phyloP scores from a whole-genome alignment of 2,329 filamentous ascomycete genomes.

The Calonectria pauciramosa region DNA sequence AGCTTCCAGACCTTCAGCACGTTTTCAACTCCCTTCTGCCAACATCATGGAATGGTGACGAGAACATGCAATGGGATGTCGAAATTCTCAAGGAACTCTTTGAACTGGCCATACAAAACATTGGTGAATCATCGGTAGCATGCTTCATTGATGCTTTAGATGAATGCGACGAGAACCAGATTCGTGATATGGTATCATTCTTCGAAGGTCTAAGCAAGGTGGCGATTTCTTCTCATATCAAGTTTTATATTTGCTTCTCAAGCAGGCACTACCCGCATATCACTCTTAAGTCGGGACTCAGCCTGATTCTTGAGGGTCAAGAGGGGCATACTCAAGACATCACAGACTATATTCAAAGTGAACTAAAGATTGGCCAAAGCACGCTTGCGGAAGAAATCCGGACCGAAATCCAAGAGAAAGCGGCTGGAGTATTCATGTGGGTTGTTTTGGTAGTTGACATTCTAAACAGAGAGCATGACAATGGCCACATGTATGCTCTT shows the following conservation, averaged over 20 bases:
- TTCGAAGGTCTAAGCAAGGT: background rate
- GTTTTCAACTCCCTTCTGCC: constrained; percentile 45
- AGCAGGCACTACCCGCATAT: constrained; percentile 60
- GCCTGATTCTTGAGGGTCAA: constrained; percentile 45
- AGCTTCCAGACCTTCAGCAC: constrained; percentile 50
- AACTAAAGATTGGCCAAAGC: constrained; percentile 21
- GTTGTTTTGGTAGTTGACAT: constrained; percentile 55
- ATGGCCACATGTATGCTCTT: constrained; percentile 45
- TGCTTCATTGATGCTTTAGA: background rate
- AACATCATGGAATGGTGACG: background rate
- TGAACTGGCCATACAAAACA: background rate
- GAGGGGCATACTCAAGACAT: constrained; percentile 45
- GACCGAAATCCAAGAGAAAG: constrained; percentile 50
- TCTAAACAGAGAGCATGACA: constrained; percentile 50
- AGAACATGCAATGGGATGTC: background rate
- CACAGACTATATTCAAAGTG: constrained; percentile 31
- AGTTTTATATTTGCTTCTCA: constrained; percentile 2
- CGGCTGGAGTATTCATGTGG: constrained; percentile 61
- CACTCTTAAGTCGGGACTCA: constrained; percentile 43
- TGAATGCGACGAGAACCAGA: background rate
- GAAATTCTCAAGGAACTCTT: background rate
- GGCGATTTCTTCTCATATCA: background rate
- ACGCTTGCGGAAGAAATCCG: constrained; percentile 15
- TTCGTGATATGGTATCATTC: background rate
- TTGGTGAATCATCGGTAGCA: background rate